Evolutionary conservation across 177 flowering plant genomes (phyloP).

Genomic region (Tripterygium wilfordii): DNA sequence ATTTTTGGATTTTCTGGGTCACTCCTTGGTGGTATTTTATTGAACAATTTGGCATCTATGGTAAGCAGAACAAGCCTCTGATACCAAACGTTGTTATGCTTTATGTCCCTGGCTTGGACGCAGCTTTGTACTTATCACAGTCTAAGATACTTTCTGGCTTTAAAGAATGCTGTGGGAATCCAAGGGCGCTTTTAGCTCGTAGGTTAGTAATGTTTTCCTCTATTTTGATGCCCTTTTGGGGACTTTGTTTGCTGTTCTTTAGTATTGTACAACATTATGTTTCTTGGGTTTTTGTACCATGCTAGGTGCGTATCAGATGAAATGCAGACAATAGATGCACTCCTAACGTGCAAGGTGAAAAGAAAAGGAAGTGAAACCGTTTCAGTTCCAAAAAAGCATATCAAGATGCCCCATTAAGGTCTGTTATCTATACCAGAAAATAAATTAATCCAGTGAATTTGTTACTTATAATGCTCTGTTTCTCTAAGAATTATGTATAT

Average conservation of each 20-base stretch:
- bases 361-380: slow-evolving; percentile 57
- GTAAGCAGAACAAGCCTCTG: slow-evolving; percentile 91
- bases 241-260: neutral
- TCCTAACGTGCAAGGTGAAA: slow-evolving; percentile 72
- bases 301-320: slow-evolving; percentile 88
- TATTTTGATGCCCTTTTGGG: neutral
- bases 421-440: neutral
- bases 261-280: neutral
- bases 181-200: slow-evolving; percentile 75
- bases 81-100: slow-evolving; percentile 91
- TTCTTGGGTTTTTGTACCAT: slow-evolving; percentile 12
- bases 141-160: slow-evolving; percentile 47
- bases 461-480: too few relatives aligned
- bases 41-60: neutral
- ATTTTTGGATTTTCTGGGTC: too few relatives aligned
- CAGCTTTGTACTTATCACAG: slow-evolving; percentile 82
- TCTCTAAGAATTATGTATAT: too few relatives aligned
- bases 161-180: slow-evolving; percentile 71
- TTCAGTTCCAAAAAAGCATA: slow-evolving; percentile 22
- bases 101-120: slow-evolving; percentile 96
- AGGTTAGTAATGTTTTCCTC: slow-evolving; percentile 52
- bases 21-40: neutral
- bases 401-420: slow-evolving; percentile 45
- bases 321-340: slow-evolving; percentile 90
- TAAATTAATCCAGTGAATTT: too few relatives aligned